Evolutionary conservation across 176 grass and related monocot species (phyloP).

Genomic region (Otatea glauca): DNA sequence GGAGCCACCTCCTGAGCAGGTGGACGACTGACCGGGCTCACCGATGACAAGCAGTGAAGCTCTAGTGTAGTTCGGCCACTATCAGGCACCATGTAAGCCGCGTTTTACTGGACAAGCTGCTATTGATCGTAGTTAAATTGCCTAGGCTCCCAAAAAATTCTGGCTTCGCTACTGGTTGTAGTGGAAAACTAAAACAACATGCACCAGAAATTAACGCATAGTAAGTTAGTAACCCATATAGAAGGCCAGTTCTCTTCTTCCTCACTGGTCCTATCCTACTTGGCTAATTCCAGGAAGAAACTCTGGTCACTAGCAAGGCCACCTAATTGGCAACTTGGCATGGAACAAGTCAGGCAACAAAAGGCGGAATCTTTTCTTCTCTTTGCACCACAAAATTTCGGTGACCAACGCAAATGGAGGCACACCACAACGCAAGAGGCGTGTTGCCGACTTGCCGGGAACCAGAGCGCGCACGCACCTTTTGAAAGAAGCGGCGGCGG

Average conservation of each 20-base stretch:
- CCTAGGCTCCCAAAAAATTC: no score
- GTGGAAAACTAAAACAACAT: neutral
- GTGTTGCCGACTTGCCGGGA: neutral
- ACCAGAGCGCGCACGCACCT: slow-evolving; percentile 29
- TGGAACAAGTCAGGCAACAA: neutral
- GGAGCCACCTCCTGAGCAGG: no score
- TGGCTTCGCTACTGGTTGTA: neutral
- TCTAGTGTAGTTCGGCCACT: no score
- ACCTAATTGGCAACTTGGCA: neutral
- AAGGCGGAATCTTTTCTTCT: neutral
- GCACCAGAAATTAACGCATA: neutral
- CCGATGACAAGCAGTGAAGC: no score
- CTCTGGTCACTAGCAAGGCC: neutral
- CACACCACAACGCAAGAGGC: no score
- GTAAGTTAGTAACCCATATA: neutral
- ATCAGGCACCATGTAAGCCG: no score
- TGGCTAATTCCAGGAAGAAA: neutral
- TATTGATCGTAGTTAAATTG: no score
- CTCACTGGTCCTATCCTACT: neutral
- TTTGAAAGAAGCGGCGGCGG: slow-evolving; percentile 23
- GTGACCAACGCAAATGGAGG: neutral
- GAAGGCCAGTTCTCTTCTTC: neutral
- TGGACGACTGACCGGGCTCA: no score
- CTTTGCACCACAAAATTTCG: neutral
- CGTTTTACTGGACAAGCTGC: no score